phyloP scores from a whole-genome alignment of 495 filamentous ascomycete genomes.

The Penicillium canariense region DNA sequence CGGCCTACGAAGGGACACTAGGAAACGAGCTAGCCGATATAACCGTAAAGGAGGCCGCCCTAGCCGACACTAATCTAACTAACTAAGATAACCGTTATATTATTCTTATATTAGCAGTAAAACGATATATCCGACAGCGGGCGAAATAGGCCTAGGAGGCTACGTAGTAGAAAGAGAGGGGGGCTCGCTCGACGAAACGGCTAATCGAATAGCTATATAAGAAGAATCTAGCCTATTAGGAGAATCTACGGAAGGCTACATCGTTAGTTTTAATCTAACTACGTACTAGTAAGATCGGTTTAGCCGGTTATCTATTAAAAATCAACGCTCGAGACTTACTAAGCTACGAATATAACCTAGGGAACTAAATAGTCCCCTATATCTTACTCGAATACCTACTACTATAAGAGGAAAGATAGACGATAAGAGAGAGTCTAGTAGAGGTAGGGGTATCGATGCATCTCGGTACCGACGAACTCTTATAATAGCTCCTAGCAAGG shows the following conservation, averaged over 20 bases:
- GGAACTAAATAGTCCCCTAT: slow-evolving; percentile 26
- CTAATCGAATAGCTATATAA: too few species aligned
- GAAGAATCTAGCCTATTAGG: too few species aligned
- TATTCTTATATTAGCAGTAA: too few species aligned
- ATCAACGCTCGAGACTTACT: slow-evolving; percentile 30
- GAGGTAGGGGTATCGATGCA: too few species aligned
- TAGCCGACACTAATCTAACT: slow-evolving; percentile 9
- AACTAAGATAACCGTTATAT: slow-evolving; percentile 5
- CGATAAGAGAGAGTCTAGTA: too few species aligned
- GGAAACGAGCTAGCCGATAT: slow-evolving; percentile 28
- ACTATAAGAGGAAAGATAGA: slow-evolving; percentile 24
- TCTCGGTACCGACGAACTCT: too few species aligned
- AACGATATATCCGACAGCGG: too few species aligned
- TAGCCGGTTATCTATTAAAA: slow-evolving; percentile 29
- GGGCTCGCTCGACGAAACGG: slow-evolving; percentile 6
- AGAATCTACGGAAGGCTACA: too few species aligned
- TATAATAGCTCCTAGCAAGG: too few species aligned
- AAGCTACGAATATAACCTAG: slow-evolving; percentile 23
- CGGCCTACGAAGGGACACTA: slow-evolving; percentile 24
- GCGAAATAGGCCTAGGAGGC: too few species aligned
- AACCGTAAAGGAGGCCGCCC: slow-evolving; percentile 7
- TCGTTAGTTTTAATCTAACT: slow-evolving; percentile 29
- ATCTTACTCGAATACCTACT: slow-evolving; percentile 32
- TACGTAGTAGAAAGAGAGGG: slow-evolving; percentile 2
- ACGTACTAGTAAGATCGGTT: slow-evolving; percentile 30